A percentile compares a stretch with the other conserved stretches of the same genome.
These are phyloP conservation scores for Orobanche coerulescens DNA, from an alignment of 257 asterid genomes.

Conservation along the genomic window DNA sequence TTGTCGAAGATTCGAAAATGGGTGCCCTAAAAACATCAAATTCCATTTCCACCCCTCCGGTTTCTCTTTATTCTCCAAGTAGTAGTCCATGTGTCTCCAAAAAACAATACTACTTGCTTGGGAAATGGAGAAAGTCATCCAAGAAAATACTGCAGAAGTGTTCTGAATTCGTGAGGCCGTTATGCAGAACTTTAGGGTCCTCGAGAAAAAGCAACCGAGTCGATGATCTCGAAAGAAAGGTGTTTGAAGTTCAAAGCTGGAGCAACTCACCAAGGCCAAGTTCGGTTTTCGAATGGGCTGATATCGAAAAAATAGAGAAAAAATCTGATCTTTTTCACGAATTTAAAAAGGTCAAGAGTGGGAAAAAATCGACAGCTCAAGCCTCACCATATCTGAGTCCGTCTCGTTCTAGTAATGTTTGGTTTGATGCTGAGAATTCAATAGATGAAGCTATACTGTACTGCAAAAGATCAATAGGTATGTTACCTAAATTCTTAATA, in stretches of 20 bases:
- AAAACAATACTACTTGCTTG: background rate
- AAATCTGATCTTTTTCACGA: conserved; percentile 3
- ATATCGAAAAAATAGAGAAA: background rate
- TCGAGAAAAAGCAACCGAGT: conserved; percentile 39
- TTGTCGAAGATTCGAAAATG: conserved; percentile 21
- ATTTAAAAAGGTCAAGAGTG: conserved; percentile 20
- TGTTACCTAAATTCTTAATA: no score
- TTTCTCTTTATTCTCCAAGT: conserved; percentile 12
- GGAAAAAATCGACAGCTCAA: conserved; percentile 26
- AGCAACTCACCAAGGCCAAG: conserved; percentile 26
- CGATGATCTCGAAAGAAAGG: conserved; percentile 37
- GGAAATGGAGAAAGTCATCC: conserved; percentile 32
- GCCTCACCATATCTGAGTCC: conserved; percentile 25
- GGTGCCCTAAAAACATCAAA: conserved; percentile 6
- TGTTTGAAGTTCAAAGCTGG: conserved; percentile 24
- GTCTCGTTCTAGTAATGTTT: conserved; percentile 15
- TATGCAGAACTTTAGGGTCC: background rate
- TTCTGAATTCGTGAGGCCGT: conserved; percentile 23
- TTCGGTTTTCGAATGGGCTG: conserved; percentile 26
- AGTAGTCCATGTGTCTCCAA: background rate
- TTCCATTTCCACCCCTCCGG: background rate
- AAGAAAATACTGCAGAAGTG: conserved; percentile 31
- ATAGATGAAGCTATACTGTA: conserved; percentile 48
- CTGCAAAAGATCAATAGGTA: conserved; percentile 52
- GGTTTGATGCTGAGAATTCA: conserved; percentile 34